Base-by-base conservation (phyloP, 1,284 basidiomycete species). In the Sporisorium iseilematis-ciliati region DNA sequence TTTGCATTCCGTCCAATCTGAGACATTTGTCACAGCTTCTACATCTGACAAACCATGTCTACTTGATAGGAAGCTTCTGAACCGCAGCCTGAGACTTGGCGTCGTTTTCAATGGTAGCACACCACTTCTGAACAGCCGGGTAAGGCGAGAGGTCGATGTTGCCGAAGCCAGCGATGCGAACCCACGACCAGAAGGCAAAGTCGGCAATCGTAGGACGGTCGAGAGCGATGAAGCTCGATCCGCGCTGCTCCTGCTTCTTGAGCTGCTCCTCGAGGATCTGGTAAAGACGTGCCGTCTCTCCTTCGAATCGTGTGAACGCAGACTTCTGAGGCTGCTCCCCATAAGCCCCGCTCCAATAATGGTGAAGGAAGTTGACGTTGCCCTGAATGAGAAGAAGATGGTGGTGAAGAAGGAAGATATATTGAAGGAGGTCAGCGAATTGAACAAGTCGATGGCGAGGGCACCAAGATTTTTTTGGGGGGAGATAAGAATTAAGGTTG, bases 141-240 rank as follows among this genome's bases (percentile, higher is more conserved):
- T 81, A 81, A 25, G 76, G 69, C 52, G 54, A 63, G 3, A 80
- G 52, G 57, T 81, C 78, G 26, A 81, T 62, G 52, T 80, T 80
- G 41, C 74, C 78, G 52, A 79, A 79, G 8, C 67, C 40, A 48
- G 60, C 65, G 25, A 68, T 76, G 40, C 69, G 53, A 35, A 76
- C 69, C 76, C 79, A 81, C 40, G 66, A 23, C 66, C 68, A 80
- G 65, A 80, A 81, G 63, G 73, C 57, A 45, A 77, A 76, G 55
- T 83, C 81, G 25, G 81, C 81, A 26, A 82, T 72, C 14, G 80
- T 82, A 23, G 77, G 77, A 12, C 80, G 74, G 65, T 82, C 81
- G 18, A 79, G 67, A 4, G 73, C 81, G 38, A 83, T 64, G 45
- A 62, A 83, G 54, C 57, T 42, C 23, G 73, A 74, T 14, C 81